These are phyloP conservation scores for Didymella keratinophila DNA, from an alignment of 2,329 filamentous ascomycete genomes.

Conservation along the genomic window DNA sequence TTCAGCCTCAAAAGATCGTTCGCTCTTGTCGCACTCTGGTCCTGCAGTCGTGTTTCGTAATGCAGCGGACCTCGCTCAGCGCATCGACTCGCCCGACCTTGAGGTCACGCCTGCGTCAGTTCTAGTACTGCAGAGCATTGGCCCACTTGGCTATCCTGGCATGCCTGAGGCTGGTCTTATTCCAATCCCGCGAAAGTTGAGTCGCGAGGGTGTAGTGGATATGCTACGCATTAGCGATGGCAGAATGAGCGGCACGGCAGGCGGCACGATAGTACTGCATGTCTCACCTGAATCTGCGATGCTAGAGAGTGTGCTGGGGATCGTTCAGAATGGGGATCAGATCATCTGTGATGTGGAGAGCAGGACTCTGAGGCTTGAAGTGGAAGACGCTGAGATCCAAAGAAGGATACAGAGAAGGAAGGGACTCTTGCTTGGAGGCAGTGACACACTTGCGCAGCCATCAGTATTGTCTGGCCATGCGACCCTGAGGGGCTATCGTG, in stretches of 20 bases:
- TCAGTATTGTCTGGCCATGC: slow-evolving; percentile 15
- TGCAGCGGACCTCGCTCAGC: slow-evolving; percentile 76
- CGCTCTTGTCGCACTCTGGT: slow-evolving; percentile 74
- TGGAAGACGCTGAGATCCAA: slow-evolving; percentile 54
- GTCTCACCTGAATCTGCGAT: slow-evolving; percentile 61
- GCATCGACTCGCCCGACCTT: slow-evolving; percentile 73
- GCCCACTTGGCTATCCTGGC: slow-evolving; percentile 86
- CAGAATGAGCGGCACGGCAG: slow-evolving; percentile 64
- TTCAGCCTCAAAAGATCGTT: slow-evolving; percentile 82
- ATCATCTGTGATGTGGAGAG: slow-evolving; percentile 57
- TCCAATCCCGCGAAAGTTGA: slow-evolving; percentile 76
- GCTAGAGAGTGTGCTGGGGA: slow-evolving; percentile 58
- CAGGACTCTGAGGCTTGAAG: slow-evolving; percentile 53
- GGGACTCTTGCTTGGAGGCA: slow-evolving; percentile 36
- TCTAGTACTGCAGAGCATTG: slow-evolving; percentile 87
- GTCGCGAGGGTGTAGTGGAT: slow-evolving; percentile 57
- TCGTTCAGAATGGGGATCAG: slow-evolving; percentile 58
- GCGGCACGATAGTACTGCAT: slow-evolving; percentile 63
- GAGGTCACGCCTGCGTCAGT: slow-evolving; percentile 79
- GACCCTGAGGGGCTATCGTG: slow-evolving; percentile 62
- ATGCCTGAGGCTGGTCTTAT: slow-evolving; percentile 91
- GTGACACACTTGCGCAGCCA: slow-evolving; percentile 4
- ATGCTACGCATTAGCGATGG: slow-evolving; percentile 64
- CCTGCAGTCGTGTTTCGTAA: slow-evolving; percentile 83
- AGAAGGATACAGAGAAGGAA: slow-evolving; percentile 46